Evolutionary conservation across 2,329 filamentous ascomycete species (phyloP).

Genomic region (Xylariaceae sp.): DNA sequence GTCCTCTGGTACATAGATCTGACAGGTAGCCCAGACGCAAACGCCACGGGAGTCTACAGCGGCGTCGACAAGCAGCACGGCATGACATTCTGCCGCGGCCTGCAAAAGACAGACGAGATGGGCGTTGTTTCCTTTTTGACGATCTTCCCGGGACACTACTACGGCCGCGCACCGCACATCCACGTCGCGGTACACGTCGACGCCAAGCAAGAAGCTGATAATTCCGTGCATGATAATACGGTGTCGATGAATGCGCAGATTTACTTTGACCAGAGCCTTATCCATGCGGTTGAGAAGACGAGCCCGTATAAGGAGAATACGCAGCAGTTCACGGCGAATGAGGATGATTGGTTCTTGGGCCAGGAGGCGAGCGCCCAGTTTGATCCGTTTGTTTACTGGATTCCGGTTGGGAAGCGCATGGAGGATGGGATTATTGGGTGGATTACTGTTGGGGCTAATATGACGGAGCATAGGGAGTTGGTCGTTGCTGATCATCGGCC

Average conservation of each 20-base stretch:
- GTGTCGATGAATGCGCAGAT: conserved; percentile 6
- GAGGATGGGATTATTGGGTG: conserved; percentile 12
- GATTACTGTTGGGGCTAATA: conserved; percentile 7
- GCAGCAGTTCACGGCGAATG: conserved; percentile 8
- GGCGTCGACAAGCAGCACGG: conserved; percentile 2
- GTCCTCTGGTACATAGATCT: neutral
- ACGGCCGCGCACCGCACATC: conserved; percentile 11
- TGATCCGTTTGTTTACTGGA: conserved; percentile 9
- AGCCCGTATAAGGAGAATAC: conserved; percentile 8
- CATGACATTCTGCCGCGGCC: conserved; percentile 12
- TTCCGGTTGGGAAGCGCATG: neutral
- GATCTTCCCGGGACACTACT: conserved; percentile 14
- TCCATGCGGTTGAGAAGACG: neutral
- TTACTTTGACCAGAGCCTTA: conserved; percentile 14
- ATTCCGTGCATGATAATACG: neutral
- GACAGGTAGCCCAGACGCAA: neutral
- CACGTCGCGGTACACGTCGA: conserved; percentile 9
- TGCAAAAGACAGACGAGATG: conserved; percentile 9
- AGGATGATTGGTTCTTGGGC: conserved; percentile 1
- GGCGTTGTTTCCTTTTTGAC: conserved; percentile 12
- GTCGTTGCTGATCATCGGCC: neutral
- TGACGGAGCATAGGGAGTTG: neutral
- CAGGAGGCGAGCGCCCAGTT: neutral
- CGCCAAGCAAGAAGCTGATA: neutral
- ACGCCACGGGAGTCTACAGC: conserved; percentile 11